phyloP scores from a whole-genome alignment of 169 alveolate species.

The Eimeria praecox region DNA sequence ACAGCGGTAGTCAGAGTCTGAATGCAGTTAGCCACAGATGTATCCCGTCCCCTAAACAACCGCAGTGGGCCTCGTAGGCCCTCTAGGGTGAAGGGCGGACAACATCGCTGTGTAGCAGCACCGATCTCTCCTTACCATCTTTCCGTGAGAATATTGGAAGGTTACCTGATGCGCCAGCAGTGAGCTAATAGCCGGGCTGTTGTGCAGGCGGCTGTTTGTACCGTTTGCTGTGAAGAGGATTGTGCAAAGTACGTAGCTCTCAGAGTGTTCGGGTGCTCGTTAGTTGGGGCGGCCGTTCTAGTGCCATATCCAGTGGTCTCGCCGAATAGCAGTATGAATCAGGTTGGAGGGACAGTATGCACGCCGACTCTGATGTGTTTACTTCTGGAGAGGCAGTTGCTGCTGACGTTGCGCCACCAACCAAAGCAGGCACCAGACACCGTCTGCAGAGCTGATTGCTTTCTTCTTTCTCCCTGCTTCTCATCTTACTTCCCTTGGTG shows the following conservation, averaged over 20 bases:
- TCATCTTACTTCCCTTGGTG: too few species aligned
- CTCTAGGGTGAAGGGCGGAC: too few species aligned
- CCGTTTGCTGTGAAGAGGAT: too few species aligned
- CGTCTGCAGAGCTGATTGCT: too few species aligned
- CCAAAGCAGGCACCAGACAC: too few species aligned
- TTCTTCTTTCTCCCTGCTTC: not conserved
- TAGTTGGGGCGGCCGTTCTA: too few species aligned
- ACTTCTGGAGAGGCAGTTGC: not conserved
- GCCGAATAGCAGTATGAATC: too few species aligned
- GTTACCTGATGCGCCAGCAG: not conserved
- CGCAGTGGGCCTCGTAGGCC: not conserved
- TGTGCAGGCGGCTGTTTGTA: not conserved
- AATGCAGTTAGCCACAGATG: not conserved
- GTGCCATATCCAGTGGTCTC: too few species aligned
- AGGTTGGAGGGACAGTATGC: too few species aligned
- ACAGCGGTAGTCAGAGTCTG: not conserved
- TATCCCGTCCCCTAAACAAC: not conserved
- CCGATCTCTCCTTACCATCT: not conserved
- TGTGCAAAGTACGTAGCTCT: not conserved
- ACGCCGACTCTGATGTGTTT: too few species aligned
- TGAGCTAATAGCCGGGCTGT: not conserved
- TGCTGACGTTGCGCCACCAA: not conserved
- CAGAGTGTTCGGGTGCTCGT: too few species aligned
- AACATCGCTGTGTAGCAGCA: not conserved
- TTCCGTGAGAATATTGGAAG: not conserved